Conservation (phyloP, 768 basidiomycete genomes). For the Hysterangium stoloniferum region DNA sequence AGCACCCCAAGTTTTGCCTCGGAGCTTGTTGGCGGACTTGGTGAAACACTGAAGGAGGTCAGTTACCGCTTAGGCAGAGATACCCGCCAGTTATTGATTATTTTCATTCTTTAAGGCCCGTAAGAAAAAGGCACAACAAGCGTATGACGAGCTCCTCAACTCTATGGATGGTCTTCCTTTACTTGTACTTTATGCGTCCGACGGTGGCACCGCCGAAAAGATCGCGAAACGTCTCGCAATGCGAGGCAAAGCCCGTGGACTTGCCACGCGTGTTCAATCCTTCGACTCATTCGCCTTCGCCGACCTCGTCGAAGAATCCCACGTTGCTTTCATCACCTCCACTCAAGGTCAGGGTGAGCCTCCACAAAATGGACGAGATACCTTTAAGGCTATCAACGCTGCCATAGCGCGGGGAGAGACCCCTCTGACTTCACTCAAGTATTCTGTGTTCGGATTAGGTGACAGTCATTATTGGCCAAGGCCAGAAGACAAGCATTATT, state of each 20-base stretch:
- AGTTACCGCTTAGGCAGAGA: neutral
- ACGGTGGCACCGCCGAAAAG: conserved; percentile 95
- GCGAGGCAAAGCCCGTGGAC: conserved; percentile 77
- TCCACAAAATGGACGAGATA: conserved; percentile 89
- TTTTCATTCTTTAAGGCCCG: conserved; percentile 36
- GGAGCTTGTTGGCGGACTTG: conserved; percentile 77
- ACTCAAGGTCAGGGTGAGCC: conserved; percentile 96
- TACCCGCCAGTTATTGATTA: neutral
- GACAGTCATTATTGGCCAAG: conserved; percentile 99
- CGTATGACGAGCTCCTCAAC: conserved; percentile 76
- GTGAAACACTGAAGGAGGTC: conserved; percentile 68
- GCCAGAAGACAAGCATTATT: conserved; percentile 93
- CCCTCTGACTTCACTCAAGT: conserved; percentile 57
- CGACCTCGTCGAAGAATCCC: conserved; percentile 59
- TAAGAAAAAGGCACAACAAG: conserved; percentile 69
- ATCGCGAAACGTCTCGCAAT: conserved; percentile 80
- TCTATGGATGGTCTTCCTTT: conserved; percentile 86
- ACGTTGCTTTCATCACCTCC: conserved; percentile 84
- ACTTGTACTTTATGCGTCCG: conserved; percentile 87
- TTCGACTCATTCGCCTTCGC: conserved; percentile 79
- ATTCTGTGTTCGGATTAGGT: conserved; percentile 89
- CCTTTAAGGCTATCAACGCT: conserved; percentile 80
- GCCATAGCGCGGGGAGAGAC: conserved; percentile 48
- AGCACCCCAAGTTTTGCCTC: conserved; percentile 73
- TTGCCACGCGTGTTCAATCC: conserved; percentile 65